Evolutionary conservation across 1,139 yeast genomes (phyloP), one percentile per base, ranked within the genome.

Genomic region (Blastobotrys indianensis): DNA sequence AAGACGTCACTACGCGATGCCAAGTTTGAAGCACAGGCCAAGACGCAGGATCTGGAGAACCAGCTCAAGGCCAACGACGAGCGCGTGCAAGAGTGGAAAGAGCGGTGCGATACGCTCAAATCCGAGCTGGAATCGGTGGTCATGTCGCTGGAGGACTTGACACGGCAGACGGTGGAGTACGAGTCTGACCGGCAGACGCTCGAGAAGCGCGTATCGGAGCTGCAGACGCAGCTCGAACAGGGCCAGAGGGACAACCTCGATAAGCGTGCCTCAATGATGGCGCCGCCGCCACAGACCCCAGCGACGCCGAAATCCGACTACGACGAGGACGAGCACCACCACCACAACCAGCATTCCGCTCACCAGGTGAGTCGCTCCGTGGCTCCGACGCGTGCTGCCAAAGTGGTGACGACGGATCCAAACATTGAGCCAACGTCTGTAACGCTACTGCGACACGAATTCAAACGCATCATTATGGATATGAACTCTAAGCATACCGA

Each of bases 381-480:
- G 7, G 37, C 11, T 11, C 32, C 32, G 8, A 25, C 32, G 15
- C 33, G 33, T 12, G 23, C 32, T 23, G 6, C 8, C 41, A 9
- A 11, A 9, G 13, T n/a, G 30, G 13, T 15, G 11, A n/a, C n/a
- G n/a, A n/a, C 11, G 13, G 29, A 34, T 15, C 37, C 32, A n/a
- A 38, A 28, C 46, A 31, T 35, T 15, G 59, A 57, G 31, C 58
- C 59, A 1, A 33, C 54, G 20, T 54, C 60, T 20, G 64, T 61
- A 31, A 55, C 63, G 20, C 46, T 82, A 1, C 67, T 85, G 55
- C 72, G 88, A 48, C 76, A 80, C 54, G 90, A 85, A 63, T 85
- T 85, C 68, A 80, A 79, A 58, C 79, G 77, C 56, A 74, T 84
- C 37, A 81, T 84, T 1, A 69, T 72, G 46, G 83, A 79, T 40